Percentiles rank a stretch among this genome's conserved stretches.
phyloP scores from a whole-genome alignment of 176 grass and related monocot genomes.

The Aegilops longissima region DNA sequence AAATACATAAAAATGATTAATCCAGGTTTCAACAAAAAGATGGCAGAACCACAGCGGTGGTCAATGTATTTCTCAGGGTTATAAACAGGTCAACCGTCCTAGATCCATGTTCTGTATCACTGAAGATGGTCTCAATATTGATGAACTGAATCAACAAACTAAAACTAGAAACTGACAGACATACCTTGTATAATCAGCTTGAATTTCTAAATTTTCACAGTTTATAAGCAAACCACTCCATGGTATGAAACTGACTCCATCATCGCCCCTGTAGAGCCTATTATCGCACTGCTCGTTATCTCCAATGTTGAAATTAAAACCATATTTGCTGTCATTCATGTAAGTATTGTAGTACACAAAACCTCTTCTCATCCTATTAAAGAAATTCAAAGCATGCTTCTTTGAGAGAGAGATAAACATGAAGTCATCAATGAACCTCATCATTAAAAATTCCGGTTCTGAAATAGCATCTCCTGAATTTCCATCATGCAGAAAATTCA shows the following conservation, averaged over 20 bases:
- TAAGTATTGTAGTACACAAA: slow-evolving; percentile 77
- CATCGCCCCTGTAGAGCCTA: slow-evolving; percentile 60
- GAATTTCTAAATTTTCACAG: slow-evolving; percentile 84
- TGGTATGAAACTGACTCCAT: slow-evolving; percentile 85
- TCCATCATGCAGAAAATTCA: slow-evolving; percentile 43
- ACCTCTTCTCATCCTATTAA: slow-evolving; percentile 68
- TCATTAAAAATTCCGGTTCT: slow-evolving; percentile 48
- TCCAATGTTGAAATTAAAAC: slow-evolving; percentile 65
- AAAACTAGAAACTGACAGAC: neutral
- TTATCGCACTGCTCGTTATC: slow-evolving; percentile 36
- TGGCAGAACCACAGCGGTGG: neutral
- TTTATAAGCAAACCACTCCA: slow-evolving; percentile 97
- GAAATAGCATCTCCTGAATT: slow-evolving; percentile 31
- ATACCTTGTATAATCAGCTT: slow-evolving; percentile 99
- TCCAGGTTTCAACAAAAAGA: slow-evolving; percentile 3
- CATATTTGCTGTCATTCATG: slow-evolving; percentile 80
- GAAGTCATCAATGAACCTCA: slow-evolving; percentile 88
- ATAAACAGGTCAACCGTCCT: neutral
- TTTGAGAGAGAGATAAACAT: slow-evolving; percentile 82
- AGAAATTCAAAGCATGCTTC: slow-evolving; percentile 63
- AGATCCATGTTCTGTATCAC: neutral
- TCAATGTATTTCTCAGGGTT: neutral
- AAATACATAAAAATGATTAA: neutral
- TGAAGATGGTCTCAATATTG: neutral
- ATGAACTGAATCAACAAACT: slow-evolving; percentile 35